Conservation (phyloP, 208 protist genomes). For the Acanthamoeba lenticulata region DNA sequence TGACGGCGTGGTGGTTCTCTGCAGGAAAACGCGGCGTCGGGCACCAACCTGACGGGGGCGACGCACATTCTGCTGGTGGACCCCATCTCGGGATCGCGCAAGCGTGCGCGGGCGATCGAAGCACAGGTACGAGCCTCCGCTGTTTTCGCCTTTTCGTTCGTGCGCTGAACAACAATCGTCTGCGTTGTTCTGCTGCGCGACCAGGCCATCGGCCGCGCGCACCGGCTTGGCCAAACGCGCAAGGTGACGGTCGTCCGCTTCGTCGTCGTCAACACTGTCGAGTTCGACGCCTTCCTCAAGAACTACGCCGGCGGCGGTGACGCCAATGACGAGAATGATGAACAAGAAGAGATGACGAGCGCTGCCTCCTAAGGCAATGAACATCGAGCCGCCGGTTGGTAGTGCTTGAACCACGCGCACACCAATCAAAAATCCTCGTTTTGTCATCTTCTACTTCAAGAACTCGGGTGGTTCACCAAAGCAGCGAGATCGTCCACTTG, state of each 20-base stretch:
- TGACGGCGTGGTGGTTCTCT: background rate
- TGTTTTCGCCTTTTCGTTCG: background rate
- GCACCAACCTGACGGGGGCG: conserved; percentile 67
- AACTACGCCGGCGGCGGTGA: background rate
- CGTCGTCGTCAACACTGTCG: background rate
- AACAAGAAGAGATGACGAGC: too few relatives aligned
- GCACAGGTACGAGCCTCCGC: background rate
- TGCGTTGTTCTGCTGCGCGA: background rate
- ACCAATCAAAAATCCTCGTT: too few relatives aligned
- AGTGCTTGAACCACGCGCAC: too few relatives aligned
- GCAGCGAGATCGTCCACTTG: background rate
- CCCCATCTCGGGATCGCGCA: conserved; percentile 49
- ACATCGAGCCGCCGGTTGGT: too few relatives aligned
- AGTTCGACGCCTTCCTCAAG: conserved; percentile 24
- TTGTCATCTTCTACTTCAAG: too few relatives aligned
- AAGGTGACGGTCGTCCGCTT: conserved; percentile 1
- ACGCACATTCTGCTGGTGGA: conserved; percentile 72
- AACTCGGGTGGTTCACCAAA: background rate
- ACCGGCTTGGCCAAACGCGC: background rate
- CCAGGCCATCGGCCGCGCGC: conserved; percentile 6
- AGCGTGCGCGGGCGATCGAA: conserved; percentile 25
- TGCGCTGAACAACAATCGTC: too few relatives aligned
- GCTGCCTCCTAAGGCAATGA: too few relatives aligned
- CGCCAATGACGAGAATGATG: background rate
- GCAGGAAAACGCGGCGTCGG: conserved; percentile 70